Conservation (phyloP, 1,139 yeast species). For the Magnusiomyces ingens region DNA sequence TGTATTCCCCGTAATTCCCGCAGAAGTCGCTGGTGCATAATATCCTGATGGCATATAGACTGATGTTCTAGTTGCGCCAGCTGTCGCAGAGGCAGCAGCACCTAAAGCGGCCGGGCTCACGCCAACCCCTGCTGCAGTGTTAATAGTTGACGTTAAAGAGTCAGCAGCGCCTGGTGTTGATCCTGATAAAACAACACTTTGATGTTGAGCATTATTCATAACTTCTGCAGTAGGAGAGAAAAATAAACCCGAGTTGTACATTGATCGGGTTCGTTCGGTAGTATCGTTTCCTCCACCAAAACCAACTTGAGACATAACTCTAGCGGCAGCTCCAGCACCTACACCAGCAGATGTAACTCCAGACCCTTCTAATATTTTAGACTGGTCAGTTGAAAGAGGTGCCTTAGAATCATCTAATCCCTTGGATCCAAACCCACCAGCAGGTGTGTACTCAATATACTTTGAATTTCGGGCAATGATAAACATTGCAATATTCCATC, state of each 20-base stretch:
- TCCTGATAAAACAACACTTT: not conserved
- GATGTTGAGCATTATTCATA: conserved; percentile 37
- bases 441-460: conserved; percentile 1
- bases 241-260: conserved; percentile 40
- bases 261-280: conserved; percentile 7
- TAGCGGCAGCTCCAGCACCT: not conserved
- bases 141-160: conserved; percentile 18
- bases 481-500: conserved; percentile 25
- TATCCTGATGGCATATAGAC: conserved; percentile 36
- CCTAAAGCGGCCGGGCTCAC: conserved; percentile 17
- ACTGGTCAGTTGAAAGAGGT: not conserved
- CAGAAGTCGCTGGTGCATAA: conserved; percentile 20
- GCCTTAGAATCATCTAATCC: not conserved
- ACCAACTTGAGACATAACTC: not conserved
- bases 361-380: not conserved
- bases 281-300: not conserved
- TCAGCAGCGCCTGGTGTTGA: conserved; percentile 16
- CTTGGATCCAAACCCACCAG: conserved; percentile 4
- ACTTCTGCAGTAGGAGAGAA: conserved; percentile 78
- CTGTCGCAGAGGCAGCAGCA: conserved; percentile 9
- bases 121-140: conserved; percentile 16
- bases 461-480: conserved; percentile 9
- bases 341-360: conserved; percentile 1
- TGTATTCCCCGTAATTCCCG: conserved; percentile 15
- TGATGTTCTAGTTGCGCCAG: conserved; percentile 23